Base-by-base conservation (phyloP, 129 eudicot genomes). In the Pseudognaphalium luteoalbum region DNA sequence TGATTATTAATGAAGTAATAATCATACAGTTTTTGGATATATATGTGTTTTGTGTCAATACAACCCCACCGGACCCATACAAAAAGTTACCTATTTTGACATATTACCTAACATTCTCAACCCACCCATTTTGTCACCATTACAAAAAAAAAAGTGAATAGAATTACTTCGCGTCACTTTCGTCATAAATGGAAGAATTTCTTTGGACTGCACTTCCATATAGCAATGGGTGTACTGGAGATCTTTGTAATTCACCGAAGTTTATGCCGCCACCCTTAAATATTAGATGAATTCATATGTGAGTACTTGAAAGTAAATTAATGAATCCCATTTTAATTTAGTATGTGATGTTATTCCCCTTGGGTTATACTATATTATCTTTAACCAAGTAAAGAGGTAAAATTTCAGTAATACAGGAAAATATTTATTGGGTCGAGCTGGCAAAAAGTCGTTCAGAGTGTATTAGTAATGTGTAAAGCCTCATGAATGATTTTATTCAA, bases 181-280 rank as follows among this genome's bases (percentile, higher is more conserved):
- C 86, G 14, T 29, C 74, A 35, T 75, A 73, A 60, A 35, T 20
- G 35, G 33, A 69, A 15, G 71, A 54, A 15, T 64, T 58, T 59
- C 28, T 28, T 83, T 87, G 85, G 63, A 86, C 90, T 8, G 87
- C 64, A 42, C 7, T 59, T 21, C 98, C 93, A 41, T 74, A 75
- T 52, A 84, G 78, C 66, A 93, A 69, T 0, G 85, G 84, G 78
- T 93, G 87, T 7, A 61, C 64, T 0, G 96, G 87, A 47, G 91
- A 77, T 50, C 74, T 84, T 16, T 83, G 21, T 25, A 90, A 72
- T 35, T 82, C 56, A 14, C 89, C 86, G 47, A 88, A 90, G 78
- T 87, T 87, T 50, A 90, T 82, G 67, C 89, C 90, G 81, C 96
- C 97, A 47, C 96, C 98, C 98, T 90, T 83, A 57, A 58, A 66